Evolutionary conservation across 2,329 filamentous ascomycete species (phyloP).

Genomic region (Didymella exigua): DNA sequence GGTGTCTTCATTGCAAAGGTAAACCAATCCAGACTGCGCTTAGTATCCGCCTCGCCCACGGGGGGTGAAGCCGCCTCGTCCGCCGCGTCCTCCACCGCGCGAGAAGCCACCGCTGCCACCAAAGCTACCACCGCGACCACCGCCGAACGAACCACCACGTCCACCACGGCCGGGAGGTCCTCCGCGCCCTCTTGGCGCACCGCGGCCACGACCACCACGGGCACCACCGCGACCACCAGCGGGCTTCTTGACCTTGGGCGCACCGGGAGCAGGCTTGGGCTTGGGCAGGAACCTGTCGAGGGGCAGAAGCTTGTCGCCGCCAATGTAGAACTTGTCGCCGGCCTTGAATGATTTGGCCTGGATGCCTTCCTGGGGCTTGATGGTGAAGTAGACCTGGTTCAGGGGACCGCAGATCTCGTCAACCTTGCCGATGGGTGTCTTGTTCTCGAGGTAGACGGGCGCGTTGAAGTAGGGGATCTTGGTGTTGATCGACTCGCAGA

Average conservation of each 20-base stretch:
- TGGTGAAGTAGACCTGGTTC: conserved; percentile 97
- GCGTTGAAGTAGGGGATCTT: conserved; percentile 99
- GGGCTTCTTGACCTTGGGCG: conserved; percentile 71
- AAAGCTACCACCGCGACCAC: conserved; percentile 39
- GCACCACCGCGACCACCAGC: conserved; percentile 62
- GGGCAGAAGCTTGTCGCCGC: conserved; percentile 89
- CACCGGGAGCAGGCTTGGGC: conserved; percentile 76
- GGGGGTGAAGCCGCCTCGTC: conserved; percentile 32
- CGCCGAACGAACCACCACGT: conserved; percentile 47
- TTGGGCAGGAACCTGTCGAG: conserved; percentile 95
- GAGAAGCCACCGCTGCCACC: conserved; percentile 43
- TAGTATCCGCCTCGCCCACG: conserved; percentile 43
- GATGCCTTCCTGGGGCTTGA: conserved; percentile 96
- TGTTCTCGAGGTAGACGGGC: conserved; percentile 98
- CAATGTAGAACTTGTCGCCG: conserved; percentile 97
- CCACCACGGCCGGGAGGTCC: conserved; percentile 50
- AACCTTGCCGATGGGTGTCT: conserved; percentile 93
- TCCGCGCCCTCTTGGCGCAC: conserved; percentile 57
- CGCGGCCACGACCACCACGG: conserved; percentile 50
- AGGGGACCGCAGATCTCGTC: conserved; percentile 97
- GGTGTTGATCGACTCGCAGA: conserved; percentile 91
- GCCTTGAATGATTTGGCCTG: conserved; percentile 92
- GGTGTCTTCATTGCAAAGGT: conserved; percentile 15
- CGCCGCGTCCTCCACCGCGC: conserved; percentile 32
- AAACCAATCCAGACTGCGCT: conserved; percentile 19